phyloP scores from a whole-genome alignment of 169 alveolate genomes.

The Perkinsus olseni region DNA sequence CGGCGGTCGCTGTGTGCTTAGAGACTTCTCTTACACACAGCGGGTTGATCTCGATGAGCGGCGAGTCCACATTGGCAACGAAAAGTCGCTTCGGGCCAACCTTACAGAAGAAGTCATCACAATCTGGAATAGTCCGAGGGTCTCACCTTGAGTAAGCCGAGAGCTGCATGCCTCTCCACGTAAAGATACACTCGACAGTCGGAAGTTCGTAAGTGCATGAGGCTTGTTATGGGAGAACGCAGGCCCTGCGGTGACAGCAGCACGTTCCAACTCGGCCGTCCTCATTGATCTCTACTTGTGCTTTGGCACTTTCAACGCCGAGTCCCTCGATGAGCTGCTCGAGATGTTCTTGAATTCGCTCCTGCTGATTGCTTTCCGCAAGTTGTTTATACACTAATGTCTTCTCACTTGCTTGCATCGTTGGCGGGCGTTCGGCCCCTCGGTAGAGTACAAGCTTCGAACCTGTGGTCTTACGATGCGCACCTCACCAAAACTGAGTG shows the following conservation, averaged over 20 bases:
- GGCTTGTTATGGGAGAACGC: neutral
- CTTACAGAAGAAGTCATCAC: neutral
- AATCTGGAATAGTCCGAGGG: neutral
- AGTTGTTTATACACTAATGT: neutral
- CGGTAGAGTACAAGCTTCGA: neutral
- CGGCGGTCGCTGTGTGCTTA: conserved; percentile 34
- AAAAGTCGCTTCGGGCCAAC: neutral
- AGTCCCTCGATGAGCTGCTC: neutral
- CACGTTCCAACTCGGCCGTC: no score
- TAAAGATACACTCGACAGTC: neutral
- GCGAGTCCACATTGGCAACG: neutral
- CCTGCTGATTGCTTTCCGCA: neutral
- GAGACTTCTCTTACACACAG: neutral
- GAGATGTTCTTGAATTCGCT: neutral
- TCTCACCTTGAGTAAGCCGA: neutral
- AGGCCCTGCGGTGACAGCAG: neutral
- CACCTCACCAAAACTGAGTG: neutral
- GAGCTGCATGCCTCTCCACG: neutral
- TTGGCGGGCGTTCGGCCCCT: neutral
- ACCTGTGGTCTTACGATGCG: neutral
- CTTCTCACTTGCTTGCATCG: neutral
- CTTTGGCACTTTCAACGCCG: neutral
- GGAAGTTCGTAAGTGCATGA: neutral
- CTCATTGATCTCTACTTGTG: neutral
- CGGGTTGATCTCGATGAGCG: neutral